Evolutionary conservation across 2,329 filamentous ascomycete species (phyloP), one percentile per base, ranked within the genome.

Genomic region (Ustulina deusta): DNA sequence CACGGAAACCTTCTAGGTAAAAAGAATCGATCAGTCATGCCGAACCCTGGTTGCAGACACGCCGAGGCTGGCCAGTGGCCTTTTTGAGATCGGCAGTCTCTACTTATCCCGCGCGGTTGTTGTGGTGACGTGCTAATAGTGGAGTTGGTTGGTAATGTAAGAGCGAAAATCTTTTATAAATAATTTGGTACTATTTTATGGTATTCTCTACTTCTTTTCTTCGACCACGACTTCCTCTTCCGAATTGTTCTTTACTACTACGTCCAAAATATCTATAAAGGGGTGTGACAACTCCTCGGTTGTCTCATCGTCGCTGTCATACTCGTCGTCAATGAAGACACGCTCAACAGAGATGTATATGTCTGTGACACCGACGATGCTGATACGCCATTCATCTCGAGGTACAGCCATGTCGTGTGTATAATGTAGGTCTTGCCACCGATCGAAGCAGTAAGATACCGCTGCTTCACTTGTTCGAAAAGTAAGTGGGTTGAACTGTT

Each of bases 221-320:
- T 44, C 7, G 38, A 10, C 40, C 40, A n/a, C 40, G 3, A 17
- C 17, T 15, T 44, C 40, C 3, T 44, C 17, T 20, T 48, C 44
- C 22, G 2, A 7, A 11, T 52, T 52, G 15, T n/a, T 17, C 13
- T 17, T 32, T 6, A 63, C 10, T n/a, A 61, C 22, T 2, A 68
- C 32, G 11, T 68, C 65, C 11, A 68, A 2, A 15, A 57, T 56
- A 48, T 68, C 65, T 7, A 65, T 20, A 29, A 68, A 68, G 1
- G 22, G 42, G 20, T 64, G 56, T 3, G 17, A 32, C 11, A 13
- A n/a, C 11, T 48, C 36, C 7, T 29, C 36, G 3, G 1, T 52
- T 29, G 27, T 17, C n/a, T 25, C 27, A 20, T 61, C 42, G 22
- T 61, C 56, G 36, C 32, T 61, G 13, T 63, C 59, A 32, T 54